Evolutionary conservation across 2,329 filamentous ascomycete species (phyloP), one percentile per base, ranked within the genome.

Genomic region (Sarocladium brachiariae): DNA sequence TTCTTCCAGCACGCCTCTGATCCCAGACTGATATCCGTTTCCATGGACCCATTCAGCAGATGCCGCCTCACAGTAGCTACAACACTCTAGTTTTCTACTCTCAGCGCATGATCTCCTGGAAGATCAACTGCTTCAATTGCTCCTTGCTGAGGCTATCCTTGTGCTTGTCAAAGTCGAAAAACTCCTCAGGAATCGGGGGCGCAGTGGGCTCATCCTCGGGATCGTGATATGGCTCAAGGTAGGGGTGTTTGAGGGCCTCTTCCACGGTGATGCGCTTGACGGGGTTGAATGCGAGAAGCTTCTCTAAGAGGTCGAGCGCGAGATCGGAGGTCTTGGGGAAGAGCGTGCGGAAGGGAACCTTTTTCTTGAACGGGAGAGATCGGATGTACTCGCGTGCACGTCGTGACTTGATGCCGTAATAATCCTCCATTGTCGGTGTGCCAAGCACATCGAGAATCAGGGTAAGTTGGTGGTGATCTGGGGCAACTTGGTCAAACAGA

Each of bases 131-230:
- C 78, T 97, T 97, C 69, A 99, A 72, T 72, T 99, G 90, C 74
- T 99, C 93, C 75, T 99, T 99, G 76, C 87, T 96, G 64, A 99
- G 73, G 63, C 86, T 93, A 70, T 99, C 93, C 83, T 99, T 99
- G 78, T 97, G 95, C 80, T 96, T 96, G 73, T 99, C 93, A 70
- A 99, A 99, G 71, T 99, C 93, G 68, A 99, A 99, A 77, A 99
- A 99, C 68, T 96, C 92, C 69, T 97, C 92, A 19, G 93, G 93
- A 63, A 99, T 99, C 19, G 93, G 91, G 38, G 91, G 88, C 16
- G 93, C 93, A 11, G 89, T 96, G 47, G 93, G 93, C 78, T 99
- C 93, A 66, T 99, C 93, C 65, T 97, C 93, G 6, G 93, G 93
- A 68, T 99, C 93, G 69, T 99, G 93, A 71, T 99, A 99, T 5